Evolutionary conservation across 2,329 filamentous ascomycete species (phyloP).

Genomic region (Fusarium sp.): DNA sequence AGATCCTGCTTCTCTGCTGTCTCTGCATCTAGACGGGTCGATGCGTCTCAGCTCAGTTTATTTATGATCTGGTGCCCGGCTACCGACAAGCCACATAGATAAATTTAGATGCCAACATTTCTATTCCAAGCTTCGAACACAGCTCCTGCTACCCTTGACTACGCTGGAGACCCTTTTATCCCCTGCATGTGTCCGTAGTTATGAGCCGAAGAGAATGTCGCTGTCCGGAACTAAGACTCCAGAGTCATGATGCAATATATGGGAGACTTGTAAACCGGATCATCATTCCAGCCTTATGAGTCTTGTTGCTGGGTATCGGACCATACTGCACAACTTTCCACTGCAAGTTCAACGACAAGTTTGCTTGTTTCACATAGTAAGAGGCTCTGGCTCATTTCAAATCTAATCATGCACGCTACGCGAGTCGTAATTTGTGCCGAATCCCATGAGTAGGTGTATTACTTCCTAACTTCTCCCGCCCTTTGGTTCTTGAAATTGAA

Average conservation of each 20-base stretch:
- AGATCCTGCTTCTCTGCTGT: neutral
- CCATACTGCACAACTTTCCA: neutral
- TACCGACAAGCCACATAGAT: slow-evolving; percentile 22
- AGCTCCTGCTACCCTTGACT: neutral
- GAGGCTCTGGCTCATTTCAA: too few relatives aligned
- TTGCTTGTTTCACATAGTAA: too few relatives aligned
- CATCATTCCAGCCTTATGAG: slow-evolving; percentile 23
- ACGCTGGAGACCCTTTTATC: slow-evolving; percentile 1
- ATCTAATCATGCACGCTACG: too few relatives aligned
- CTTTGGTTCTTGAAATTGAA: too few relatives aligned
- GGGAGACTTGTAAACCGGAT: neutral
- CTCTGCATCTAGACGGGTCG: slow-evolving; percentile 11
- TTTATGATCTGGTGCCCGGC: neutral
- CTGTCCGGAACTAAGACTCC: neutral
- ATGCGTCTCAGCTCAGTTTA: slow-evolving; percentile 15
- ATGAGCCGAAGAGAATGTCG: slow-evolving; percentile 4
- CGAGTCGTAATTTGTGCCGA: too few relatives aligned
- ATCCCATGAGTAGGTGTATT: too few relatives aligned
- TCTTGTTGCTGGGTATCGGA: slow-evolving; percentile 1
- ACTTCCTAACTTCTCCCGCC: too few relatives aligned
- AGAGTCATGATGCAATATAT: slow-evolving; percentile 1
- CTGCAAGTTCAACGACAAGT: too few relatives aligned
- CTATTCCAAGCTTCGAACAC: neutral
- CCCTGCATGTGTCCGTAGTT: slow-evolving; percentile 18
- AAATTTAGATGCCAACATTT: slow-evolving; percentile 27